Percentiles rank a stretch among this genome's conserved stretches.
Conservation (phyloP, 2,329 filamentous ascomycete genomes). For the Thermothelomyces thermophilus region DNA sequence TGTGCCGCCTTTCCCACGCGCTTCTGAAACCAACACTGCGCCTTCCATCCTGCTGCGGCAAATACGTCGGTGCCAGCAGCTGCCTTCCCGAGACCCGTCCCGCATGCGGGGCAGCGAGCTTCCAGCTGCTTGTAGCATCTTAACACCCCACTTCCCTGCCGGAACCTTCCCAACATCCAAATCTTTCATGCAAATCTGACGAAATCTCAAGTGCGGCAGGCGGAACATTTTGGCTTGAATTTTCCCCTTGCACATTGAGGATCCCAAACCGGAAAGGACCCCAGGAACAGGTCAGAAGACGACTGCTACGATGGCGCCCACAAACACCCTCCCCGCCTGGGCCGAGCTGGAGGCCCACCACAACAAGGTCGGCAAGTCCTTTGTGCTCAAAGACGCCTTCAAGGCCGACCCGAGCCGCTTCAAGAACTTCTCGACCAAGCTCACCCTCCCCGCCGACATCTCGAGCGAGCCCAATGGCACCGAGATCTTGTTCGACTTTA, state of each 20-base stretch:
- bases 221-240: neutral
- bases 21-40: conserved; percentile 11
- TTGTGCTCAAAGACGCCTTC: conserved; percentile 91
- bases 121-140: conserved; percentile 8
- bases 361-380: conserved; percentile 75
- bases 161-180: conserved; percentile 4
- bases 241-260: neutral
- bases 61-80: neutral
- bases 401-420: conserved; percentile 82
- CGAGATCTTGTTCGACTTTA: conserved; percentile 96
- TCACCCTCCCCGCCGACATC: conserved; percentile 70
- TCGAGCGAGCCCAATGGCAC: conserved; percentile 50
- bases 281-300: neutral
- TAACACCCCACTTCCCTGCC: conserved; percentile 11
- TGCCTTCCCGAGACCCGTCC: neutral
- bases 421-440: conserved; percentile 80
- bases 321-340: conserved; percentile 82
- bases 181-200: neutral
- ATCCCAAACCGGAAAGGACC: neutral
- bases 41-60: conserved; percentile 4
- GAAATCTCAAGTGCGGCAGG: conserved; percentile 4
- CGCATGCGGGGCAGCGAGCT: conserved; percentile 16
- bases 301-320: conserved; percentile 59
- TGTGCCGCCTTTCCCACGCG: neutral
- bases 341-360: conserved; percentile 86